Percentiles rank a stretch among this genome's conserved stretches.
Conservation (phyloP, 805 yeast genomes). For the Myxozyma lipomycoides region DNA sequence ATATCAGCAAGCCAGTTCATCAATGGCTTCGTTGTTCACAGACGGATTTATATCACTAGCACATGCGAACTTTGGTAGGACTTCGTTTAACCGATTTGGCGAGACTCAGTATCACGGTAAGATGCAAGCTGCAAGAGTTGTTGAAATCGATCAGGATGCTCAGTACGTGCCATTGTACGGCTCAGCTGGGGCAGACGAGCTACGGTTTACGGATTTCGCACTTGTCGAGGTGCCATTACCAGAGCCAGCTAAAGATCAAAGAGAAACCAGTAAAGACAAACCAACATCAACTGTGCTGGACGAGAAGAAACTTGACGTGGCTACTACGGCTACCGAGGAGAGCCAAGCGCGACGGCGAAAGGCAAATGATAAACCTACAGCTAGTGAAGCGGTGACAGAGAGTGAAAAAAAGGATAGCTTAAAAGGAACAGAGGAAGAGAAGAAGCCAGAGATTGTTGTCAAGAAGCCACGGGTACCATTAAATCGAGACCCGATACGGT, state of each 20-base stretch:
- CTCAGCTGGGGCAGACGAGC: not conserved
- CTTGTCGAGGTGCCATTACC: constrained; percentile 11
- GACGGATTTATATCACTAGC: constrained; percentile 20
- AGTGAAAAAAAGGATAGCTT: constrained; percentile 3
- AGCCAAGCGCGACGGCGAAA: not conserved
- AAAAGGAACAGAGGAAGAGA: not conserved
- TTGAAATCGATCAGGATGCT: constrained; percentile 6
- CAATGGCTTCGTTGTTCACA: constrained; percentile 8
- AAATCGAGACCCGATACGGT: constrained; percentile 40
- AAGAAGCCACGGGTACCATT: constrained; percentile 7
- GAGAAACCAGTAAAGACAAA: not conserved
- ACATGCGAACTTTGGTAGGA: constrained; percentile 20
- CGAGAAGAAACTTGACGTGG: not conserved
- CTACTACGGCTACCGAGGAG: constrained; percentile 3
- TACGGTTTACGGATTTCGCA: not conserved
- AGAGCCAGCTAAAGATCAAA: not conserved
- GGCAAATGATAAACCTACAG: not conserved
- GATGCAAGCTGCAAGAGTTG: constrained; percentile 32
- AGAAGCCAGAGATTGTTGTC: constrained; percentile 1
- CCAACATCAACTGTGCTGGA: not conserved
- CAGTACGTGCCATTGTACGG: not conserved
- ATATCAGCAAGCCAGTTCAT: constrained; percentile 8
- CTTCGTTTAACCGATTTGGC: constrained; percentile 38
- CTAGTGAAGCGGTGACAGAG: not conserved
- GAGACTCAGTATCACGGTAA: constrained; percentile 42